Conservation (phyloP, 805 yeast genomes). For the Lipomyces orientalis region DNA sequence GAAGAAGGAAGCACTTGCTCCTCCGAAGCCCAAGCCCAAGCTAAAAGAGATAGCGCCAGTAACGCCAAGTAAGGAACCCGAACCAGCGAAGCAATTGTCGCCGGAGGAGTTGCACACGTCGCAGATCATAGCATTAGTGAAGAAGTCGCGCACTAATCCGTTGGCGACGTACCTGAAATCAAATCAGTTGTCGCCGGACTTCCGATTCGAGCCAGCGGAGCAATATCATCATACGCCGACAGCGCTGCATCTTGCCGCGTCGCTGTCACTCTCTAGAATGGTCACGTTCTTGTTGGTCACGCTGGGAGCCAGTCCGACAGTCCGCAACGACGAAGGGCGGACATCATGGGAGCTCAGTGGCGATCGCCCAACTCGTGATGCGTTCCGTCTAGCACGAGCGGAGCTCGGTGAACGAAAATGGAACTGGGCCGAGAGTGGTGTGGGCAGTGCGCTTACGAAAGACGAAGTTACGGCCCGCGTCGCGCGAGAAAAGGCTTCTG, state of each 20-base stretch:
- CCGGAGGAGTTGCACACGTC: constrained; percentile 57
- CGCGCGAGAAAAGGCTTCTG: constrained; percentile 26
- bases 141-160: constrained; percentile 78
- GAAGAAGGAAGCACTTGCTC: constrained; percentile 59
- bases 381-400: constrained; percentile 71
- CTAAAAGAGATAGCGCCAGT: not conserved
- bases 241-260: constrained; percentile 76
- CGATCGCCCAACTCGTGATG: constrained; percentile 48
- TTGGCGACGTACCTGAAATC: constrained; percentile 65
- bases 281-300: constrained; percentile 65
- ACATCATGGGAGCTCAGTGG: constrained; percentile 72
- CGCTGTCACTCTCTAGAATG: constrained; percentile 69
- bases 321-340: constrained; percentile 58
- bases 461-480: constrained; percentile 44
- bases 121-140: constrained; percentile 65
- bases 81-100: constrained; percentile 44
- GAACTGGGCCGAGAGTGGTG: constrained; percentile 72
- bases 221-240: constrained; percentile 69
- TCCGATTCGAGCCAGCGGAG: constrained; percentile 59
- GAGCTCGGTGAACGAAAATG: constrained; percentile 70
- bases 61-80: constrained; percentile 16
- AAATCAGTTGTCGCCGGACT: constrained; percentile 60
- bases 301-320: constrained; percentile 73
- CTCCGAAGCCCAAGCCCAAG: constrained; percentile 39
- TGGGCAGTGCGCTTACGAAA: constrained; percentile 58